These are phyloP conservation scores for Capronia americana DNA, from an alignment of 2,329 filamentous ascomycete species.

Conservation along the genomic window DNA sequence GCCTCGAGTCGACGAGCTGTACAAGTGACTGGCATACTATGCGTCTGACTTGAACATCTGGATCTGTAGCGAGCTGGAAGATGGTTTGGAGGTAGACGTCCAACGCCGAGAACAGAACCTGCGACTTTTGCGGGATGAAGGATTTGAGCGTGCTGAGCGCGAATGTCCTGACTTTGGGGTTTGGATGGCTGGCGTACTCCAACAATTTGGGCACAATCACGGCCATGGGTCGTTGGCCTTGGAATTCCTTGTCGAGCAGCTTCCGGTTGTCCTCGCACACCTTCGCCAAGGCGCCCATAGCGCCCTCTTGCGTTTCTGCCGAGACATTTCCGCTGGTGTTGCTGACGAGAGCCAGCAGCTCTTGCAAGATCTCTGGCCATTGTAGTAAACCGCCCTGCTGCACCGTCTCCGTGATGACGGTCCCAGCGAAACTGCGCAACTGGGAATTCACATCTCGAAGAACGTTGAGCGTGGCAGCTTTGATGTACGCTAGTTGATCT, in stretches of 20 bases:
- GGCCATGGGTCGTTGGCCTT: constrained; percentile 84
- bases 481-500: constrained; percentile 75
- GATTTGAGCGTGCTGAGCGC: constrained; percentile 88
- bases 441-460: constrained; percentile 81
- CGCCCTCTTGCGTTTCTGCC: constrained; percentile 81
- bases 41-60: constrained; percentile 80
- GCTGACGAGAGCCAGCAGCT: constrained; percentile 77
- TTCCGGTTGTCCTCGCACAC: constrained; percentile 96
- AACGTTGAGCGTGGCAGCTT: constrained; percentile 75
- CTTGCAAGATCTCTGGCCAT: constrained; percentile 89
- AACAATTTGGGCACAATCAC: constrained; percentile 90
- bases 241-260: constrained; percentile 83
- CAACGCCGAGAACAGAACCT: constrained; percentile 79
- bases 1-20: constrained; percentile 85
- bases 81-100: constrained; percentile 82
- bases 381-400: constrained; percentile 81
- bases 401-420: constrained; percentile 91
- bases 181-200: constrained; percentile 77
- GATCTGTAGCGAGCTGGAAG: constrained; percentile 79
- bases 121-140: constrained; percentile 83
- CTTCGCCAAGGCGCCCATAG: constrained; percentile 90
- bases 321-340: constrained; percentile 73
- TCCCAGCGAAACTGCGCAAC: constrained; percentile 88
- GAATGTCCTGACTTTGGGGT: constrained; percentile 77
- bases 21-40: constrained; percentile 95